Evolutionary conservation across 352 stramenopile genomes (phyloP), one percentile per base, ranked within the genome.

Genomic region (Pythium inflatum): DNA sequence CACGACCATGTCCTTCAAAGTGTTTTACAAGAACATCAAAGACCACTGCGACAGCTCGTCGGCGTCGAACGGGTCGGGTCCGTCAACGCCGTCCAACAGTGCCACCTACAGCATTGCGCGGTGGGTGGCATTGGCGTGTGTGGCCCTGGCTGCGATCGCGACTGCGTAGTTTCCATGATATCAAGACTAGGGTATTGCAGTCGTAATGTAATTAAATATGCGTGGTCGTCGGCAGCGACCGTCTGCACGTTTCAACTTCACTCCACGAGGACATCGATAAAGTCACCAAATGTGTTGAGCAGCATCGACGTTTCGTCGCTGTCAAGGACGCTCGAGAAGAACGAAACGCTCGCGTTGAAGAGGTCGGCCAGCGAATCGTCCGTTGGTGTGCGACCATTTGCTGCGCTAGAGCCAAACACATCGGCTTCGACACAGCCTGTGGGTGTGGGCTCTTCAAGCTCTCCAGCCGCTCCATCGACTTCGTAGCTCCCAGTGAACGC

Each of bases 251-350:
- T 41, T 14, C 34, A 41, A 41, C 12, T 18, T 78, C 75, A 89
- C 22, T 89, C 75, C 31, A 91, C 74, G 20, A 92, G 66, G 20
- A 88, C 77, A 33, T 93, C 85, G 25, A 93, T 46, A 49, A 93
- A 88, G 65, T 91, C 76, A 27, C 81, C 83, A 36, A 93, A 87
- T 3, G 81, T 80, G 68, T 91, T 90, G 45, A 93, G 84, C 27
- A 93, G 70, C 45, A 80, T 83, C 43, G 80, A 69, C 18, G 83
- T 75, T 55, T 89, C 80, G 38, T 91, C 61, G 40, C 80, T 91
- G 48, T 90, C 81, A 38, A 82, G 88, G 14, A 89, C 73, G 48
- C 73, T 74, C 18, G 76, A 71, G 38, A 93, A 61, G 27, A 90
- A 72, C 40, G 79, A 88, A 45, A 93, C 71, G 25, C 83, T 74